These are phyloP conservation scores for Mucor racemosus DNA, from an alignment of 371 early-diverging fungal genomes.

Conservation along the genomic window DNA sequence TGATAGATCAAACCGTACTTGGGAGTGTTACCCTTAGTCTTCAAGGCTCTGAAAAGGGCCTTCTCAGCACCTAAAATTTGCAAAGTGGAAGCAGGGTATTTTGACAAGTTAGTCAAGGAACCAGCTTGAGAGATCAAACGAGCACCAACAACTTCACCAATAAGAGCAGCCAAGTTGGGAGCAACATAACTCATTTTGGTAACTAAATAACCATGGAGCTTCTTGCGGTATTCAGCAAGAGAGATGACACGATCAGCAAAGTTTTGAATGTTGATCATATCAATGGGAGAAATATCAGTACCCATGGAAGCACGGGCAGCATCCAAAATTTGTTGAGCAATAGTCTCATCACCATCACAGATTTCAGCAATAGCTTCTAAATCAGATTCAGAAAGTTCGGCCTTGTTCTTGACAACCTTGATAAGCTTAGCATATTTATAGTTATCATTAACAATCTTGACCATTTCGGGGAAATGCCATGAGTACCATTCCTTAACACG, in stretches of 20 bases:
- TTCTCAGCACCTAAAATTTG: slow-evolving; percentile 99
- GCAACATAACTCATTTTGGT: slow-evolving; percentile 97
- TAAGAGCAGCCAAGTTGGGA: slow-evolving; percentile 96
- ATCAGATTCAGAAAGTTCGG: slow-evolving; percentile 76
- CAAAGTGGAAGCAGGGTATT: slow-evolving; percentile 97
- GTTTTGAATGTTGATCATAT: slow-evolving; percentile 92
- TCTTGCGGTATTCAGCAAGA: slow-evolving; percentile 91
- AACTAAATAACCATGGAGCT: slow-evolving; percentile 89
- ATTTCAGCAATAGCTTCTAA: slow-evolving; percentile 78
- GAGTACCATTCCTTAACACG: slow-evolving; percentile 96
- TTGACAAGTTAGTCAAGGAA: slow-evolving; percentile 95
- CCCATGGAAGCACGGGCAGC: slow-evolving; percentile 98
- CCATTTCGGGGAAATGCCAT: slow-evolving; percentile 99
- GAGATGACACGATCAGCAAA: slow-evolving; percentile 94
- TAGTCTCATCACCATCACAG: slow-evolving; percentile 67
- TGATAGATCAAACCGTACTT: slow-evolving; percentile 99
- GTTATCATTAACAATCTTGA: slow-evolving; percentile 94
- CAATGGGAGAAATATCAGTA: slow-evolving; percentile 89
- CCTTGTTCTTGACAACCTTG: slow-evolving; percentile 91
- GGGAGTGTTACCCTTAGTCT: slow-evolving; percentile 98
- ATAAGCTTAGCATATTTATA: slow-evolving; percentile 87
- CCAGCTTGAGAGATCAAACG: slow-evolving; percentile 97
- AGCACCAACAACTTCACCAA: slow-evolving; percentile 97
- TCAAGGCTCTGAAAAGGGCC: slow-evolving; percentile 97
- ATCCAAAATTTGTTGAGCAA: slow-evolving; percentile 83